phyloP scores from a whole-genome alignment of 129 eudicot genomes.

The Lactuca sativa region DNA sequence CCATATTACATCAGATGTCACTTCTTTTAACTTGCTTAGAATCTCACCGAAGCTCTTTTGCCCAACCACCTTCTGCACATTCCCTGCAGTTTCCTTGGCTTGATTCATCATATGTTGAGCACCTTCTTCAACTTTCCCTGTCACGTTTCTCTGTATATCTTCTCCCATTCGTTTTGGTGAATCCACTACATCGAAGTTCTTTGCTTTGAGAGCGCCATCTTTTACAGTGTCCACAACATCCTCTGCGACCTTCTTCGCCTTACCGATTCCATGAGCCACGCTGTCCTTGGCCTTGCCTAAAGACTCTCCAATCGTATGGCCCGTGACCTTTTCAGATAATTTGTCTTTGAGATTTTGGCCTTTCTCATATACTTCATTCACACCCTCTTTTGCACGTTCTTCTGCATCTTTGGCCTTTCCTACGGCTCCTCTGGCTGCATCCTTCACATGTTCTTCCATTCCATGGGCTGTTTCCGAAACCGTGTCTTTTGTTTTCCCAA shows the following conservation, averaged over 20 bases:
- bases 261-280: constrained; percentile 20
- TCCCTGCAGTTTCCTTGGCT: constrained; percentile 9
- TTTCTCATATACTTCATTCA: neutral
- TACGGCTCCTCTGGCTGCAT: neutral
- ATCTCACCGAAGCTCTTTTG: constrained; percentile 36
- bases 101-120: constrained; percentile 17
- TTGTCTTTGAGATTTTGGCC: neutral
- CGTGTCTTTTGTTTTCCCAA: too few relatives aligned
- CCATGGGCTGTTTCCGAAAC: too few relatives aligned
- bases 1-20: constrained; percentile 25
- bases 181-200: constrained; percentile 18
- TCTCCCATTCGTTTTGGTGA: constrained; percentile 16
- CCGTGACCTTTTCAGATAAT: neutral
- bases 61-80: constrained; percentile 24
- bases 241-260: constrained; percentile 18
- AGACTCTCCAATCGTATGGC: neutral
- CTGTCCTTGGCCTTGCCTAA: constrained; percentile 24
- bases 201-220: constrained; percentile 12
- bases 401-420: constrained; percentile 12
- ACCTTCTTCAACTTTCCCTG: constrained; percentile 7
- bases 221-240: constrained; percentile 24
- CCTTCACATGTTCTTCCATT: neutral
- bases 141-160: constrained; percentile 23
- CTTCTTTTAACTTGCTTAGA: constrained; percentile 19
- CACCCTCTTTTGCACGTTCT: constrained; percentile 25